Conservation (phyloP, 768 basidiomycete genomes). For the Mycena galericulata region DNA sequence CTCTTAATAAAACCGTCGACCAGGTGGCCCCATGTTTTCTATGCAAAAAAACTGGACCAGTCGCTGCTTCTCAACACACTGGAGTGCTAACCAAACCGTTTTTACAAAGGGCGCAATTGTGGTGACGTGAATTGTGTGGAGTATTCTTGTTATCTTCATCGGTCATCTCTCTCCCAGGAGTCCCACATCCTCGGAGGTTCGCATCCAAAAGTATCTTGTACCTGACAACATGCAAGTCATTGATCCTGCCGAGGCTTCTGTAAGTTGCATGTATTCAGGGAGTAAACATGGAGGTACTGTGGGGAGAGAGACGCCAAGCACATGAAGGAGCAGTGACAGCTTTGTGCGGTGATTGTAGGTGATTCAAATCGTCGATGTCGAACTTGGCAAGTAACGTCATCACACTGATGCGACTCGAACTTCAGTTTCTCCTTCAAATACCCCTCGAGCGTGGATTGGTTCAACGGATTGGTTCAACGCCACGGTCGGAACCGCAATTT, state of each 20-base stretch:
- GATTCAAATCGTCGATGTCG: background rate
- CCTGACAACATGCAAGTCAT: too few species aligned
- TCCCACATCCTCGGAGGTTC: conserved; percentile 60
- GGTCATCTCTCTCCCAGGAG: conserved; percentile 40
- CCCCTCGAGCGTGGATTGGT: too few species aligned
- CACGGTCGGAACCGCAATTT: conserved; percentile 8
- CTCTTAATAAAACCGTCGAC: too few species aligned
- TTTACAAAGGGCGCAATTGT: conserved; percentile 68
- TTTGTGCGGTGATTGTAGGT: conserved; percentile 1
- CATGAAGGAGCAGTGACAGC: background rate
- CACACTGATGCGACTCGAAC: too few species aligned
- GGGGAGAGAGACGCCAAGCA: background rate
- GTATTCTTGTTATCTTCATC: background rate
- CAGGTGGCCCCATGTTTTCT: too few species aligned
- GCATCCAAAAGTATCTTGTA: too few species aligned
- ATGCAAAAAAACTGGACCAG: too few species aligned
- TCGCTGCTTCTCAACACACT: conserved; percentile 53
- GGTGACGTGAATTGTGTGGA: conserved; percentile 63
- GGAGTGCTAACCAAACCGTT: conserved; percentile 81
- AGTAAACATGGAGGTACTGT: conserved; percentile 2
- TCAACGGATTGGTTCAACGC: background rate
- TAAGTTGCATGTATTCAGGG: conserved; percentile 53
- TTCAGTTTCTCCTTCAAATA: background rate
- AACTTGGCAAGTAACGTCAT: background rate
- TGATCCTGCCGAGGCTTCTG: conserved; percentile 64